A percentile compares a stretch with the other conserved stretches of the same genome.
phyloP scores from a whole-genome alignment of 805 yeast species.

The Saccharomycopsis fibuligera region DNA sequence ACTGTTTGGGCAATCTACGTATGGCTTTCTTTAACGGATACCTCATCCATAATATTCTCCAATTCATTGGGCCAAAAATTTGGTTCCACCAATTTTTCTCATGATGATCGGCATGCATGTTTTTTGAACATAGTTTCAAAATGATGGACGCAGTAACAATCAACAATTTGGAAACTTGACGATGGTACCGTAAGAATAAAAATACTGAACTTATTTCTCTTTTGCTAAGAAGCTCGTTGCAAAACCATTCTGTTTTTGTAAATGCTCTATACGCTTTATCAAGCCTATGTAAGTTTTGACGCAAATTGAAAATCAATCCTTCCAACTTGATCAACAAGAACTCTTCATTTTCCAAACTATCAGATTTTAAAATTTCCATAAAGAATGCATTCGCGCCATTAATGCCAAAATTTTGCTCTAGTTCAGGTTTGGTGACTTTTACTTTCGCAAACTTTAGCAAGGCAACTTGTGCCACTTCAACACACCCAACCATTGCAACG shows the following conservation, averaged over 20 bases:
- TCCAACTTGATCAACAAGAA: not conserved
- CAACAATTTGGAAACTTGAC: slow-evolving; percentile 36
- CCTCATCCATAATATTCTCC: slow-evolving; percentile 33
- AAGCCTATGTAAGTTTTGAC: slow-evolving; percentile 28
- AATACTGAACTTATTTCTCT: slow-evolving; percentile 34
- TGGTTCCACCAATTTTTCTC: not conserved
- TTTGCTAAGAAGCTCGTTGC: slow-evolving; percentile 31
- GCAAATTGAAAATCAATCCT: slow-evolving; percentile 29
- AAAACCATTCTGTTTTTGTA: slow-evolving; percentile 31
- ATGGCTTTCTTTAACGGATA: slow-evolving; percentile 38
- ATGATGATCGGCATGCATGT: no score
- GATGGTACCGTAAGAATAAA: slow-evolving; percentile 34
- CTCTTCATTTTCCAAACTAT: not conserved
- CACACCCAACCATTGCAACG: slow-evolving; percentile 28
- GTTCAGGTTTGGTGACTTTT: not conserved
- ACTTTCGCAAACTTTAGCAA: slow-evolving; percentile 8
- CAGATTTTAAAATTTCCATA: not conserved
- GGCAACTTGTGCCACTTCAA: slow-evolving; percentile 14
- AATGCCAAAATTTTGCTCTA: not conserved
- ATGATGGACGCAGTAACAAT: slow-evolving; percentile 26
- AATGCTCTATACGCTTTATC: slow-evolving; percentile 33
- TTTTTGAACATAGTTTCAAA: slow-evolving; percentile 23
- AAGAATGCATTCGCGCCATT: not conserved
- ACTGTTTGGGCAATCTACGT: slow-evolving; percentile 35
- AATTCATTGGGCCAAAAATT: slow-evolving; percentile 23